phyloP scores from a whole-genome alignment of 148 eudicot genomes.

The Vaccinium vitisidaea region DNA sequence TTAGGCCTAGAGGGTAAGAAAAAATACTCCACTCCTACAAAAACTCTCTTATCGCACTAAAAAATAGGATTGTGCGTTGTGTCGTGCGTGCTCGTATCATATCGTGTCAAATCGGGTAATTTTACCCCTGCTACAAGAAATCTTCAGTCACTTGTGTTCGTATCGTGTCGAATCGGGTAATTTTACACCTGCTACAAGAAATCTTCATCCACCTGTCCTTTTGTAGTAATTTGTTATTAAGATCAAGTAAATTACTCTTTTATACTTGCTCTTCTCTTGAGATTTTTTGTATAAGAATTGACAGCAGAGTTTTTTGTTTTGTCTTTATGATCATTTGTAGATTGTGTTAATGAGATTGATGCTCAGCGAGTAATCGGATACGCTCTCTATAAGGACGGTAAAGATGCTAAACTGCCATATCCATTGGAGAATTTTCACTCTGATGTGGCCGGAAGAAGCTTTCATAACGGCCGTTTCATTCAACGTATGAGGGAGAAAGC shows the following conservation, averaged over 20 bases:
- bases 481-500: slow-evolving; percentile 73
- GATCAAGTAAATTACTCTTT: not conserved
- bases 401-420: slow-evolving; percentile 50
- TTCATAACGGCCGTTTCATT: slow-evolving; percentile 83
- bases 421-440: slow-evolving; percentile 56
- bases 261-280: not conserved
- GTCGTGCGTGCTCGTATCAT: too few relatives aligned
- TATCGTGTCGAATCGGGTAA: too few relatives aligned
- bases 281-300: not conserved
- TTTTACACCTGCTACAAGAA: not conserved
- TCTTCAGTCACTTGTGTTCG: not conserved
- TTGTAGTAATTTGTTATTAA: too few relatives aligned
- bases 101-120: not conserved
- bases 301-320: not conserved
- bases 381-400: slow-evolving; percentile 70
- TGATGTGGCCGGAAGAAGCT: slow-evolving; percentile 75
- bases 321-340: slow-evolving; percentile 28
- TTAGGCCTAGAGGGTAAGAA: slow-evolving; percentile 73
- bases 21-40: not conserved
- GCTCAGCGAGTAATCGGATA: slow-evolving; percentile 71
- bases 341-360: slow-evolving; percentile 64
- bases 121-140: not conserved
- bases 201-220: not conserved
- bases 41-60: not conserved
- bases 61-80: too few relatives aligned